Conservation (phyloP, 2,329 filamentous ascomycete species). For the Lecanicillium sp. region DNA sequence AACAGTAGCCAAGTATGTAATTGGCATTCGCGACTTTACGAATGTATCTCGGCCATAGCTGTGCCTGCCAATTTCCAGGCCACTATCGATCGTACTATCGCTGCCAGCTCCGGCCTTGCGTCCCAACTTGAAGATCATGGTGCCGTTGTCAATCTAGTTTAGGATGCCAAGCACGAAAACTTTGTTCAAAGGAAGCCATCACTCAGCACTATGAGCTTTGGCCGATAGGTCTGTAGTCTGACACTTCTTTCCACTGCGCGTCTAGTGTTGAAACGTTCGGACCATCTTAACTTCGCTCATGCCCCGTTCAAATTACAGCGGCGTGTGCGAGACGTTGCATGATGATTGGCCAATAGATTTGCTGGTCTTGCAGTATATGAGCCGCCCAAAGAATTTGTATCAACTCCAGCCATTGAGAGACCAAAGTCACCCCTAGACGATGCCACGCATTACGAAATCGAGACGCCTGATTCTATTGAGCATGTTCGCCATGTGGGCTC, state of each 20-base stretch:
- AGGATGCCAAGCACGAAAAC: conserved; percentile 8
- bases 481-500: not conserved
- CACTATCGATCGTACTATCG: conserved; percentile 17
- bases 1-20: conserved; percentile 3
- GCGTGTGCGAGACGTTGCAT: not conserved
- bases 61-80: conserved; percentile 14
- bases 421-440: conserved; percentile 22
- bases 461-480: not conserved
- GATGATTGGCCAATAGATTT: not conserved
- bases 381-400: conserved; percentile 19
- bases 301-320: not conserved
- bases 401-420: conserved; percentile 26
- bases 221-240: not conserved
- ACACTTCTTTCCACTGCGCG: not conserved
- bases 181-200: not conserved
- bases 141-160: not conserved
- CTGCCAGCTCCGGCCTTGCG: conserved; percentile 15
- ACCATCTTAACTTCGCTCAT: conserved; percentile 17
- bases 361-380: not conserved
- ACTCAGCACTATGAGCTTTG: not conserved
- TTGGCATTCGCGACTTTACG: conserved; percentile 18
- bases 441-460: conserved; percentile 20
- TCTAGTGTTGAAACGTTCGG: conserved; percentile 15
- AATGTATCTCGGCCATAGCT: conserved; percentile 12
- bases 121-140: conserved; percentile 10